A percentile compares a stretch with the other conserved stretches of the same genome.
Evolutionary conservation across 2,329 filamentous ascomycete species (phyloP).

Genomic region (Falciphora oryzae): DNA sequence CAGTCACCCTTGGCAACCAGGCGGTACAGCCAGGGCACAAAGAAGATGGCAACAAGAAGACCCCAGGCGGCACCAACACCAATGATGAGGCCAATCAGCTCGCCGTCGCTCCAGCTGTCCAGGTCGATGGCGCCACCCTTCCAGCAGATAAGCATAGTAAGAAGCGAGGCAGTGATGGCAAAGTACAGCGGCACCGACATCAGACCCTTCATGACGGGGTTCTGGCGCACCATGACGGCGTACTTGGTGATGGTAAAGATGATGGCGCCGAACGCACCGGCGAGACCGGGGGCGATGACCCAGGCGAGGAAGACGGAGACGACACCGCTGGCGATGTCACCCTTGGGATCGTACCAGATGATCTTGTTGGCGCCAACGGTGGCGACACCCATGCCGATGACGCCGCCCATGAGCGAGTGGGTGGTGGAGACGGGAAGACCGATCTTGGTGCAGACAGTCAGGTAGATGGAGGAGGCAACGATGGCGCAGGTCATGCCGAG

Average conservation of each 20-base stretch:
- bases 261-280: constrained; percentile 45
- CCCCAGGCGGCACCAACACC: constrained; percentile 44
- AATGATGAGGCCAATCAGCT: constrained; percentile 49
- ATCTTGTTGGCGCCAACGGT: constrained; percentile 45
- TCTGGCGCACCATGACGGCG: constrained; percentile 45
- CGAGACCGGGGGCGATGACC: constrained; percentile 52
- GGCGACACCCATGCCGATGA: constrained; percentile 55
- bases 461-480: constrained; percentile 45
- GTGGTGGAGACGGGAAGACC: constrained; percentile 57
- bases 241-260: constrained; percentile 54
- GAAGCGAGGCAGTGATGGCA: constrained; percentile 45
- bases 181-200: constrained; percentile 51
- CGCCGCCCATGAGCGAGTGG: constrained; percentile 53
- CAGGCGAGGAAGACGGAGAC: constrained; percentile 56
- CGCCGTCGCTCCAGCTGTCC: constrained; percentile 36
- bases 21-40: constrained; percentile 54
- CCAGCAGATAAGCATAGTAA: constrained; percentile 57
- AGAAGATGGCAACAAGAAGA: constrained; percentile 44
- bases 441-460: constrained; percentile 49
- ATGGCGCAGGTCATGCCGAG: constrained; percentile 53
- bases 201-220: constrained; percentile 48
- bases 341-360: constrained; percentile 43
- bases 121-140: constrained; percentile 42
- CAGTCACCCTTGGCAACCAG: constrained; percentile 56
- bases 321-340: constrained; percentile 41